phyloP scores from a whole-genome alignment of 768 basidiomycete genomes.

The Termitomyces sp. region DNA sequence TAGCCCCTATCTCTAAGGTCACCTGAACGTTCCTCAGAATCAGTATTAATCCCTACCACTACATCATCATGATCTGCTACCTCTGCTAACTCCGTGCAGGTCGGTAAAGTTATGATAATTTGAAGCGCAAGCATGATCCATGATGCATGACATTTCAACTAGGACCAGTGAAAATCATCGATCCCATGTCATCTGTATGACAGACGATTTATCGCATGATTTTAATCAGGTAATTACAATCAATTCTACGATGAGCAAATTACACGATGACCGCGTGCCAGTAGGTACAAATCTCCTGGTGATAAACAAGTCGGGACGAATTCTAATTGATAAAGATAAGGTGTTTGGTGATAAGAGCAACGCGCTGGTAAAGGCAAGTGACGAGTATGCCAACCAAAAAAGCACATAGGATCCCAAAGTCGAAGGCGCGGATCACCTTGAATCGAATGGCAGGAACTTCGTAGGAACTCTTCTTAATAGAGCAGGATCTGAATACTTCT shows the following conservation, averaged over 20 bases:
- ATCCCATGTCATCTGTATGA: neutral
- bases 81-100: neutral
- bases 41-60: neutral
- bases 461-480: slow-evolving; percentile 6
- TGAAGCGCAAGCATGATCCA: neutral
- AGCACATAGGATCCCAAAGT: slow-evolving; percentile 11
- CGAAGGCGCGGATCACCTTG: slow-evolving; percentile 4
- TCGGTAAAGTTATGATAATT: neutral
- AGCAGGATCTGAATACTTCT: slow-evolving; percentile 15
- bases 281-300: neutral
- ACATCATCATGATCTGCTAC: neutral
- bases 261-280: neutral
- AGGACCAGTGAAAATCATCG: neutral
- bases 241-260: neutral
- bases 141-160: neutral
- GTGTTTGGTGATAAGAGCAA: slow-evolving; percentile 4
- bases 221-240: neutral
- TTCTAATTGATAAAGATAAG: slow-evolving; percentile 8
- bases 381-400: slow-evolving; percentile 14
- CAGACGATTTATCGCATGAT: neutral
- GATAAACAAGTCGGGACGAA: neutral
- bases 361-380: slow-evolving; percentile 11
- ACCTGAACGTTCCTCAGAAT: too few species aligned
- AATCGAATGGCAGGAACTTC: slow-evolving; percentile 3
- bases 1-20: neutral